These are phyloP conservation scores for Lenwebbia sp. DNA, from an alignment of 345 rosid genomes.

Conservation along the genomic window DNA sequence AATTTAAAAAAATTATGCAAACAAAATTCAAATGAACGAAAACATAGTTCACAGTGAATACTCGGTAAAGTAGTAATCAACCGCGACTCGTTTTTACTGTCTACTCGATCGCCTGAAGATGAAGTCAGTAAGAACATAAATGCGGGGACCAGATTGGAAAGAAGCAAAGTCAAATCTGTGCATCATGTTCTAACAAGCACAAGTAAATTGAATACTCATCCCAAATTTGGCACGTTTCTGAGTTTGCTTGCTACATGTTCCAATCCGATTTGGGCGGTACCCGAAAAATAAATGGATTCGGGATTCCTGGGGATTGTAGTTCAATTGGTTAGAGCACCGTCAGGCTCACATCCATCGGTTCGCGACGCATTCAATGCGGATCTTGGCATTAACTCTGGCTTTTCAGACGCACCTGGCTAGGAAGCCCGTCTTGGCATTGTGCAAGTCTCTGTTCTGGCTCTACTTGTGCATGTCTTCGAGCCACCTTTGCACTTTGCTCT, in stretches of 20 bases:
- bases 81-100: too few relatives aligned
- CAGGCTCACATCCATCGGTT: not conserved
- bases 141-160: not conserved
- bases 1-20: not conserved
- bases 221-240: not conserved
- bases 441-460: not conserved
- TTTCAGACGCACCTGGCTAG: not conserved
- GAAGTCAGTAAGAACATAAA: not conserved
- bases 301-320: not conserved
- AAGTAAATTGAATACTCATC: not conserved
- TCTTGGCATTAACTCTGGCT: too few relatives aligned
- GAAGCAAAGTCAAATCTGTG: not conserved
- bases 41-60: not conserved
- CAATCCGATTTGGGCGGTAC: not conserved
- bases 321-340: not conserved
- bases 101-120: not conserved
- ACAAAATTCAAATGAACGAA: not conserved
- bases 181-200: not conserved
- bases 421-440: not conserved
- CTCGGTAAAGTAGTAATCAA: too few relatives aligned
- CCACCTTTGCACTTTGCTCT: not conserved
- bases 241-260: not conserved
- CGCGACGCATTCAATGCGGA: not conserved
- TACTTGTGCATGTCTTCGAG: not conserved
- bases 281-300: not conserved